phyloP scores from a whole-genome alignment of 176 grass and related monocot genomes.

The Oryza meridionalis region DNA sequence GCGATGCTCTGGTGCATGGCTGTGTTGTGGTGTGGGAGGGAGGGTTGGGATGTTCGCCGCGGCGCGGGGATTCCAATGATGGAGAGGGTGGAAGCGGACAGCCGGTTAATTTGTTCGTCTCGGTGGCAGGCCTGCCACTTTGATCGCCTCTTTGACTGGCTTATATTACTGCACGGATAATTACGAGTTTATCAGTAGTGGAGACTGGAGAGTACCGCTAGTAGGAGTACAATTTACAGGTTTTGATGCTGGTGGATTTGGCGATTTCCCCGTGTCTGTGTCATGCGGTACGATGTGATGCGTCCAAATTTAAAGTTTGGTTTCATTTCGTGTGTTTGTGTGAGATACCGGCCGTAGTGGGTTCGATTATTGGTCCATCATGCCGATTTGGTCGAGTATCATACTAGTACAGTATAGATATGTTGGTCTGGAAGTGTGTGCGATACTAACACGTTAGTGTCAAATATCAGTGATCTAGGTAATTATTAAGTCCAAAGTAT shows the following conservation, averaged over 20 bases:
- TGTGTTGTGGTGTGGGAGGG: not conserved
- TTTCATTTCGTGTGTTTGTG: no score
- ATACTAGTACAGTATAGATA: no score
- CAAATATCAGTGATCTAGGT: no score
- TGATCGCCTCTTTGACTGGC: not conserved
- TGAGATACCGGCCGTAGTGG: no score
- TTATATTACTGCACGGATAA: not conserved
- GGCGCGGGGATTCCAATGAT: constrained; percentile 44
- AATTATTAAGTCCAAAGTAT: no score
- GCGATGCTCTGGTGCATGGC: not conserved
- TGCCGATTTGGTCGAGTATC: no score
- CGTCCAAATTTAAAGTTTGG: not conserved
- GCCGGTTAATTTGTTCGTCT: not conserved
- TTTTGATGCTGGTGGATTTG: not conserved
- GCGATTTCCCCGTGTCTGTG: not conserved
- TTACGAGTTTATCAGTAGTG: not conserved
- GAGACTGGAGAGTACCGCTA: no score
- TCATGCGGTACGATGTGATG: not conserved
- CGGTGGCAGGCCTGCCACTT: not conserved
- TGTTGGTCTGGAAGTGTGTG: no score
- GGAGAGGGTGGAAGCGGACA: not conserved
- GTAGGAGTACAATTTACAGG: not conserved
- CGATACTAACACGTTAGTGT: no score
- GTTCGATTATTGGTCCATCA: no score
- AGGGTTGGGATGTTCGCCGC: constrained; percentile 47